Base-by-base conservation (phyloP, 1,139 yeast species). In the Diutina mesorugosa region DNA sequence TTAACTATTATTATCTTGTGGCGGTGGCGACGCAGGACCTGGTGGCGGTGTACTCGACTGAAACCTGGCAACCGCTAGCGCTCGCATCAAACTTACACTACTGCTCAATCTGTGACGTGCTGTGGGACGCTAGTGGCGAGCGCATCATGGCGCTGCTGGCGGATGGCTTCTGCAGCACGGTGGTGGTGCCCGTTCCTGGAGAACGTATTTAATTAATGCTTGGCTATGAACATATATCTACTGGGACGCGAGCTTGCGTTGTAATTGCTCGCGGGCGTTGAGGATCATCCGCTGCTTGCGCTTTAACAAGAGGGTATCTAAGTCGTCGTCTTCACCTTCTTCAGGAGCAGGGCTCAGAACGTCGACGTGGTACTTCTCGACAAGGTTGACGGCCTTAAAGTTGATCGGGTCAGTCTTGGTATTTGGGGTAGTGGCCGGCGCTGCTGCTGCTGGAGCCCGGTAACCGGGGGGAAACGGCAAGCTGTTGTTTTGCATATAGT, bases 11-110 rank as follows among this genome's bases (percentile, higher is more conserved):
- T 59, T 80, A 93, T 81, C 71, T 91, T 0, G 91, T 88, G 72
- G 99, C 98, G 0, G 86, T 95, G 35, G 98, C 97, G 0, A 91
- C 97, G 0, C 90, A 89, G 58, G 97, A 90, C 65, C 79, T 93
- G n/a, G 85, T 93, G 10, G 67, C 87, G 12, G 72, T 95, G 1
- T 95, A 90, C 68, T 95, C 90, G 61, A 91, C 98, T 0, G 87
- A 83, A 60, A 75, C 77, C 47, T 65, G 76, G 41, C 69, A 76
- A 58, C 96, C 98, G 0, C 65, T 93, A 47, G 95, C 93, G 7
- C 72, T 81, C 38, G 86, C 85, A 2, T 79, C 89, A 1, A 90
- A 90, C 64, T 73, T 93, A 56, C 99, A 93, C 67, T 90, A 90
- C 66, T 85, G 95, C 2, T 83, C 95, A 0, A 79, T 93, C 47